Base-by-base conservation (phyloP, 352 stramenopile genomes). In the Pythium vanterpoolii region DNA sequence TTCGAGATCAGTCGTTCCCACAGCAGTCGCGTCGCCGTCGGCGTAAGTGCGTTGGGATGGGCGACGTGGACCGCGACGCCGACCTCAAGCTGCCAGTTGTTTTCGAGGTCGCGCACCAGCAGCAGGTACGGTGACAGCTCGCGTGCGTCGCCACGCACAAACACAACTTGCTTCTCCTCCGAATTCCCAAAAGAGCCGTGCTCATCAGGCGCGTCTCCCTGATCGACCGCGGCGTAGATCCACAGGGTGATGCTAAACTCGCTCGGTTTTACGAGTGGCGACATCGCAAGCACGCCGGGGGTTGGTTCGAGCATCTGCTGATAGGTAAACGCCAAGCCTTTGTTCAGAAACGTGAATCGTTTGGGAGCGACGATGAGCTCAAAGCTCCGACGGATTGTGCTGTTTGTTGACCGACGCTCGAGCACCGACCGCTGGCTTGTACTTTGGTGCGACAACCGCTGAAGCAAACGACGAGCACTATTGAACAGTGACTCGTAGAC, bases 191-290 rank as follows among this genome's bases (percentile, higher is more conserved):
- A 10, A 5, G 27, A 11, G 46, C 18, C 16, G 16, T 53, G 27
- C 3, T 24, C 16, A 10, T 16, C 5, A n/a, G 8, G 30, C 7
- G 33, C 26, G 27, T 9, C 34, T 13, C n/a, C 19, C 2, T 23
- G 23, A 11, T 16, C 26, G 23, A 19, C 18, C 4, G 48, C 39
- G 5, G 94, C 57, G 46, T 76, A 92, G 1, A 97, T 38, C 91
- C 91, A 98, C 9, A 76, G 89, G 7, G 79, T 93, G 21, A 97
- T 79, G 44, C 83, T 96, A 52, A 96, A 97, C 40, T 96, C 89
- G 30, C 76, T 87, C 2, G 81, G 45, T 26, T 95, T 91, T 5
- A 69, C 18, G 1, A 87, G 60, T 6, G 78, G 75, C 7, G 77
- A 82, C 80, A 92, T 87, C 0, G 72, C 57, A 21, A 61, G 16